phyloP scores from a whole-genome alignment of 441 rosid genomes.

The Sinapis alba region DNA sequence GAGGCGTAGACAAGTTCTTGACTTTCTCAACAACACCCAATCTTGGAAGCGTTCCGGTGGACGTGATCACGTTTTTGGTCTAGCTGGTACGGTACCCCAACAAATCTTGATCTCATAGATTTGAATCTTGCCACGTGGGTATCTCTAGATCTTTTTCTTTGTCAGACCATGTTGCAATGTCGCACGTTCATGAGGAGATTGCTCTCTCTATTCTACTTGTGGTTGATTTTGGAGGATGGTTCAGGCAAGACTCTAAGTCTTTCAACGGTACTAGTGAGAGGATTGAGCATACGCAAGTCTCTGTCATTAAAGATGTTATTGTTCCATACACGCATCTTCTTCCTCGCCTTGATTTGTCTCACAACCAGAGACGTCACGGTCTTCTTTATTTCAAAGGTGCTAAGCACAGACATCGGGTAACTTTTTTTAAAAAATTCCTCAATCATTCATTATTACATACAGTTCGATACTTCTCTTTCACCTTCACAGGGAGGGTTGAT shows the following conservation, averaged over 20 bases:
- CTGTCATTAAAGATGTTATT: slow-evolving; percentile 90
- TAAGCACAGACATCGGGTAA: slow-evolving; percentile 87
- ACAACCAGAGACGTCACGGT: slow-evolving; percentile 59
- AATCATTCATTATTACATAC: not conserved
- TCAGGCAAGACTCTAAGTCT: slow-evolving; percentile 73
- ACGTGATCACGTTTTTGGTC: slow-evolving; percentile 87
- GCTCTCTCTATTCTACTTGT: slow-evolving; percentile 83
- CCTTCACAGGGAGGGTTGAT: slow-evolving; percentile 71
- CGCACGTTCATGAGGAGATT: slow-evolving; percentile 87
- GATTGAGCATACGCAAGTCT: slow-evolving; percentile 87
- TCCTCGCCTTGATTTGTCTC: slow-evolving; percentile 59
- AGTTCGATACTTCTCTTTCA: too few relatives aligned
- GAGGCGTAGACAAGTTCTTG: slow-evolving; percentile 72
- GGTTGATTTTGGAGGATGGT: slow-evolving; percentile 98
- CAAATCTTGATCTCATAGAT: not conserved
- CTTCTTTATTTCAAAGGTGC: slow-evolving; percentile 96
- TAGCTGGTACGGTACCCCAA: slow-evolving; percentile 71
- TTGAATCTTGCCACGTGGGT: too few relatives aligned
- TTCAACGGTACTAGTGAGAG: slow-evolving; percentile 49
- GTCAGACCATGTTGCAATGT: slow-evolving; percentile 99
- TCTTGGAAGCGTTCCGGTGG: slow-evolving; percentile 87
- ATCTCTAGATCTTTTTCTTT: slow-evolving; percentile 44
- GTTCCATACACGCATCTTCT: slow-evolving; percentile 90
- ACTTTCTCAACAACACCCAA: slow-evolving; percentile 56
- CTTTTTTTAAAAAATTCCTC: not conserved